Percentiles rank a stretch among this genome's conserved stretches.
These are phyloP conservation scores for Steccherinum ochraceum DNA, from an alignment of 768 basidiomycete genomes.

Conservation along the genomic window DNA sequence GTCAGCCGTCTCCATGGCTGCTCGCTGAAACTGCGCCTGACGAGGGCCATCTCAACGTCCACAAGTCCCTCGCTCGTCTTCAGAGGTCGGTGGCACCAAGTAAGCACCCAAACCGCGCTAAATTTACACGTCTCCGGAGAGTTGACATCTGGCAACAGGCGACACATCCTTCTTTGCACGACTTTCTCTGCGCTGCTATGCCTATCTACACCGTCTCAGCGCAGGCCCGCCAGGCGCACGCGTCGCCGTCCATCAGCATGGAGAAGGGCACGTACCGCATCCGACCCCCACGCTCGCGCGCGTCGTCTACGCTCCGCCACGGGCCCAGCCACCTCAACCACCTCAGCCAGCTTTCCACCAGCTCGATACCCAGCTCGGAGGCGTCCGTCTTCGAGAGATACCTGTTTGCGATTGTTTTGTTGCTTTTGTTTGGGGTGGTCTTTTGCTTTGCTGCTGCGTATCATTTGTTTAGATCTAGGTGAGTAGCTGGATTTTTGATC, in stretches of 20 bases:
- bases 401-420: constrained; percentile 11
- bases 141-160: too few relatives aligned
- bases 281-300: constrained; percentile 28
- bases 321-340: neutral
- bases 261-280: constrained; percentile 66
- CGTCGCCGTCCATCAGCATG: constrained; percentile 58
- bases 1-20: too few relatives aligned
- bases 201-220: constrained; percentile 13
- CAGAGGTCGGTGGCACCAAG: too few relatives aligned
- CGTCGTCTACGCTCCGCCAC: neutral
- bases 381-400: constrained; percentile 8
- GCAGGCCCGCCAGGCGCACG: constrained; percentile 16
- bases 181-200: too few relatives aligned
- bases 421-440: constrained; percentile 11
- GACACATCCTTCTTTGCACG: too few relatives aligned
- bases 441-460: constrained; percentile 13
- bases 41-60: too few relatives aligned
- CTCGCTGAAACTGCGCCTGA: too few relatives aligned
- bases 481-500: neutral
- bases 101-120: too few relatives aligned
- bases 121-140: too few relatives aligned
- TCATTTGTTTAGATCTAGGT: constrained; percentile 13
- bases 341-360: too few relatives aligned
- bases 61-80: too few relatives aligned
- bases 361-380: neutral